Evolutionary conservation across 352 stramenopile species (phyloP).

Genomic region (Globisporangium ultimum): DNA sequence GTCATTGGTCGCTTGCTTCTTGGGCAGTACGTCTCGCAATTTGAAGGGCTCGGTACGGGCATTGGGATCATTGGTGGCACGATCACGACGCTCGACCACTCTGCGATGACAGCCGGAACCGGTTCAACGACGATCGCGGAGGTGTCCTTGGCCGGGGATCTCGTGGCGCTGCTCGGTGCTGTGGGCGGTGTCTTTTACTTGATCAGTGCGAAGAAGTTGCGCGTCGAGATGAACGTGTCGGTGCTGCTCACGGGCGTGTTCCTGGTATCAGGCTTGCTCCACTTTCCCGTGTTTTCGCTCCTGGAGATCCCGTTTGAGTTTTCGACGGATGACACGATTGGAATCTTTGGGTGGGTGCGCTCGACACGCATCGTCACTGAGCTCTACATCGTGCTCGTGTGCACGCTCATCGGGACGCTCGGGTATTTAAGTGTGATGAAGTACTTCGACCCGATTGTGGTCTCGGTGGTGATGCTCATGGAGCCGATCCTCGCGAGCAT

Average conservation of each 20-base stretch:
- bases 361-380: constrained; percentile 64
- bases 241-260: constrained; percentile 69
- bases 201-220: constrained; percentile 66
- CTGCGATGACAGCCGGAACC: constrained; percentile 6
- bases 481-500: constrained; percentile 77
- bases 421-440: constrained; percentile 89
- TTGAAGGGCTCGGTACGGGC: constrained; percentile 70
- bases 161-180: constrained; percentile 71
- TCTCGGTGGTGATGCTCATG: constrained; percentile 88
- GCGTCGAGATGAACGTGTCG: constrained; percentile 60
- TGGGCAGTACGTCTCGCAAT: constrained; percentile 63
- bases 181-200: constrained; percentile 76
- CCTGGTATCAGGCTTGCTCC: constrained; percentile 55
- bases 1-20: constrained; percentile 58
- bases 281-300: constrained; percentile 63
- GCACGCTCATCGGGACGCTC: constrained; percentile 81
- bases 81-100: constrained; percentile 68
- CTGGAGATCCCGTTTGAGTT: constrained; percentile 66
- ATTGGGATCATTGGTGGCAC: constrained; percentile 76
- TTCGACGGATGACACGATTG: constrained; percentile 62
- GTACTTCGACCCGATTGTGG: constrained; percentile 89
- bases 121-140: constrained; percentile 27
- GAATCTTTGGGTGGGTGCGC: constrained; percentile 85
- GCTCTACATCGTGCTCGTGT: constrained; percentile 84
- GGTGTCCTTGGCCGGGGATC: constrained; percentile 57